Percentiles rank a stretch among this genome's conserved stretches.
phyloP scores from a whole-genome alignment of 305 asterid species.

The Fraxinus dipetala region DNA sequence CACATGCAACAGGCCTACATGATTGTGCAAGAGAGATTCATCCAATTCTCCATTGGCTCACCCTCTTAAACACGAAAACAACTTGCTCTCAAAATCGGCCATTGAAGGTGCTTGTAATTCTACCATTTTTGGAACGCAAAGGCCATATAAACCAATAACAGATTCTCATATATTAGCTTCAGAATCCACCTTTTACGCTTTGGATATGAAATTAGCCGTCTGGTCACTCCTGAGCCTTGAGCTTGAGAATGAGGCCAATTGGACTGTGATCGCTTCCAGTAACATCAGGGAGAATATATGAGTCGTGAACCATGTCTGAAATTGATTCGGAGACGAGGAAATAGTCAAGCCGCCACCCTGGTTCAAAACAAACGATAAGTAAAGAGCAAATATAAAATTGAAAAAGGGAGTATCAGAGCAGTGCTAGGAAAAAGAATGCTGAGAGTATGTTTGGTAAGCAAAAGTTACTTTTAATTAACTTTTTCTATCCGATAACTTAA shows the following conservation, averaged over 20 bases:
- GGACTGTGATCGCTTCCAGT: conserved; percentile 91
- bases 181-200: background rate
- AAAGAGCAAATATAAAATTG: background rate
- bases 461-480: background rate
- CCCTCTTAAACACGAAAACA: background rate
- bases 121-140: background rate
- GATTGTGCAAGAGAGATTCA: background rate
- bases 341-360: conserved; percentile 96
- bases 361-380: background rate
- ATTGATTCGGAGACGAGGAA: conserved; percentile 79
- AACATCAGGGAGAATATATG: conserved; percentile 82
- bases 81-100: background rate
- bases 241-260: conserved; percentile 71
- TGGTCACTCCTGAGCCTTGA: conserved; percentile 30
- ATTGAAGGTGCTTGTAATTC: background rate
- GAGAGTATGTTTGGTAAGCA: background rate
- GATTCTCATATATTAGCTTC: background rate
- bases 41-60: background rate
- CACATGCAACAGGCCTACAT: background rate
- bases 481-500: background rate
- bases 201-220: background rate
- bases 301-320: conserved; percentile 67
- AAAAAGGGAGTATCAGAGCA: background rate
- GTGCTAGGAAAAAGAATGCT: background rate
- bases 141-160: background rate